These are phyloP conservation scores for Drechslera avenae DNA, from an alignment of 2,329 filamentous ascomycete genomes.

Conservation along the genomic window DNA sequence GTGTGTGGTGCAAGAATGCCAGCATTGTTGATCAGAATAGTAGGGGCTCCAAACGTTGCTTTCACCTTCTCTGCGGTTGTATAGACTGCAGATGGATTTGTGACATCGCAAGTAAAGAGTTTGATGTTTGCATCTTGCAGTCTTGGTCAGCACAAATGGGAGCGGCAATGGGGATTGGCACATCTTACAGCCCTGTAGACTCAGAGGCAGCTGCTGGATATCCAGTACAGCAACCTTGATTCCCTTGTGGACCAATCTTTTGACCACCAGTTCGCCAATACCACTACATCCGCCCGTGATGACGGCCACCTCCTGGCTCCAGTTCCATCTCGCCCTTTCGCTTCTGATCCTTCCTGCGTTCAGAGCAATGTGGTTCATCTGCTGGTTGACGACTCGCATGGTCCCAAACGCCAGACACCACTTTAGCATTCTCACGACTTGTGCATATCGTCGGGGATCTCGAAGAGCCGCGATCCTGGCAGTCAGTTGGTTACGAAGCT, in stretches of 20 bases:
- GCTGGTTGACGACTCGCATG: slow-evolving; percentile 30
- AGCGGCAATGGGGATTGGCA: not conserved
- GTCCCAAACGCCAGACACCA: slow-evolving; percentile 43
- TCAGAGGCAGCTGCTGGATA: slow-evolving; percentile 35
- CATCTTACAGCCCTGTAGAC: slow-evolving; percentile 34
- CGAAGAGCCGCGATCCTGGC: slow-evolving; percentile 26
- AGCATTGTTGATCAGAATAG: slow-evolving; percentile 47
- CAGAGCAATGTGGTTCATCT: slow-evolving; percentile 40
- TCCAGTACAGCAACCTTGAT: slow-evolving; percentile 44
- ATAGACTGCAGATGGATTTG: slow-evolving; percentile 34
- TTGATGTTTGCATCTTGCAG: slow-evolving; percentile 34
- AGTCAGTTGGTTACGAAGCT: slow-evolving; percentile 30
- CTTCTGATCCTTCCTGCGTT: slow-evolving; percentile 49
- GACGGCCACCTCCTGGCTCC: slow-evolving; percentile 42
- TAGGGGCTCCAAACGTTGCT: slow-evolving; percentile 31
- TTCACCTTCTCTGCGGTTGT: slow-evolving; percentile 32
- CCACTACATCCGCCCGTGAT: slow-evolving; percentile 47
- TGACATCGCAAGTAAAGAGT: slow-evolving; percentile 45
- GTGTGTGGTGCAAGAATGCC: slow-evolving; percentile 38
- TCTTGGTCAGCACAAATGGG: not conserved
- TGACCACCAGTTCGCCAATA: slow-evolving; percentile 42
- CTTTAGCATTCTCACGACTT: slow-evolving; percentile 35
- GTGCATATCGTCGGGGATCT: slow-evolving; percentile 26
- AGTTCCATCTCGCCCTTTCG: slow-evolving; percentile 44
- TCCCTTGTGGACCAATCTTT: slow-evolving; percentile 31